A percentile compares a stretch with the other conserved stretches of the same genome.
phyloP scores from a whole-genome alignment of 345 rosid species.

The Gossypium herbaceum region DNA sequence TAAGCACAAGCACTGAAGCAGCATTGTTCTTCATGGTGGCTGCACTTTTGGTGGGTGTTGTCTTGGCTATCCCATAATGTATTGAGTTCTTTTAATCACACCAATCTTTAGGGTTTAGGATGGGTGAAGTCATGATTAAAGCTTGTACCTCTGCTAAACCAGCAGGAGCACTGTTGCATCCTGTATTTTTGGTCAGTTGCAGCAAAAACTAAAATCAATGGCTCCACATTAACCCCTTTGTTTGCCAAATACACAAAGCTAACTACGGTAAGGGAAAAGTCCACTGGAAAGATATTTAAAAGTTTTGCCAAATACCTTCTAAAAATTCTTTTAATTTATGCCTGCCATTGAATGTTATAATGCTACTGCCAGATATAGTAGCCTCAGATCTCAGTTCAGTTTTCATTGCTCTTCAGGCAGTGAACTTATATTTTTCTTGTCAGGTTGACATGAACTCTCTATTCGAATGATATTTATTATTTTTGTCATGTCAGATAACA shows the following conservation, averaged over 20 bases:
- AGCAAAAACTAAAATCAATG: background rate
- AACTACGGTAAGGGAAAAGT: background rate
- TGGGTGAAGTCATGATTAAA: no score
- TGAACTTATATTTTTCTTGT: background rate
- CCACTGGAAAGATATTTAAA: background rate
- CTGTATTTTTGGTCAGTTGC: no score
- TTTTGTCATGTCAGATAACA: accelerated
- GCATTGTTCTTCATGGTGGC: background rate
- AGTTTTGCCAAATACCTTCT: background rate
- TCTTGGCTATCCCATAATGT: background rate
- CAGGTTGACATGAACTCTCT: no score
- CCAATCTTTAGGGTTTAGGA: background rate
- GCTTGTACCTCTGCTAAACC: no score
- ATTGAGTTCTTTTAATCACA: background rate
- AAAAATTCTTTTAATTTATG: background rate
- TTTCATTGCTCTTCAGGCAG: background rate
- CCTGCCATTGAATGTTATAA: background rate
- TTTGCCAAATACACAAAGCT: background rate
- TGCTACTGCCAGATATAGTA: background rate
- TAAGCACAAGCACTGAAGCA: background rate
- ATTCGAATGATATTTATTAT: accelerated
- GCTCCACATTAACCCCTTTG: background rate
- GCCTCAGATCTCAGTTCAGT: background rate
- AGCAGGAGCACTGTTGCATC: no score
- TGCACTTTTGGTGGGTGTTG: background rate